A percentile compares a stretch with the other conserved stretches of the same genome.
Evolutionary conservation across 2,329 filamentous ascomycete genomes (phyloP).

Genomic region (Claviceps cyperi): DNA sequence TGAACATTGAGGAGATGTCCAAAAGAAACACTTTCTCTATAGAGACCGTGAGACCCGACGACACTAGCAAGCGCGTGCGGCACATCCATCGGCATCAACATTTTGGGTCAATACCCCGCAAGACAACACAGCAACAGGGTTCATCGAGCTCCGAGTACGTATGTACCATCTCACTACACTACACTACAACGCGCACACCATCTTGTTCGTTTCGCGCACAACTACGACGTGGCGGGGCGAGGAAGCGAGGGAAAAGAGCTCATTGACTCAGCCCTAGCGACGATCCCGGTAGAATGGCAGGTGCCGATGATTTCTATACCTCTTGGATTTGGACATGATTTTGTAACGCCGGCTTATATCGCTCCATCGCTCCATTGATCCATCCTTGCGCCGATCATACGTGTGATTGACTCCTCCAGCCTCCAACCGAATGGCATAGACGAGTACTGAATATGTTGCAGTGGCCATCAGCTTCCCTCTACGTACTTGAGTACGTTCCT

Average conservation of each 20-base stretch:
- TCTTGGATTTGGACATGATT: neutral
- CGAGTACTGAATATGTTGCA: neutral
- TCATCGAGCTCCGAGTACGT: neutral
- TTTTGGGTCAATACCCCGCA: neutral
- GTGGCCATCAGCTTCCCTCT: neutral
- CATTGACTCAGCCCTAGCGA: neutral
- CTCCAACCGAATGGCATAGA: neutral
- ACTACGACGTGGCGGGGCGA: neutral
- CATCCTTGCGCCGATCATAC: neutral
- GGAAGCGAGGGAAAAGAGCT: neutral
- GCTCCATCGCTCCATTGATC: slow-evolving; percentile 1
- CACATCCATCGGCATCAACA: neutral
- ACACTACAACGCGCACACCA: neutral
- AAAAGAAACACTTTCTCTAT: no score
- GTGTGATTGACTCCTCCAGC: neutral
- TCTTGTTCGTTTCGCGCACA: slow-evolving; percentile 1
- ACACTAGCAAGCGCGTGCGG: neutral
- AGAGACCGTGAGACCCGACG: neutral
- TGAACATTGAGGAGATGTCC: no score
- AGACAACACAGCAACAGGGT: slow-evolving; percentile 1
- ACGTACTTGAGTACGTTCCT: neutral
- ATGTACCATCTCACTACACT: neutral
- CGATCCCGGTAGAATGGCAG: neutral
- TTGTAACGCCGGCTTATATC: slow-evolving; percentile 1
- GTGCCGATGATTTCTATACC: neutral